These are phyloP conservation scores for Amauroascus niger DNA, from an alignment of 2,329 filamentous ascomycete species.

Conservation along the genomic window DNA sequence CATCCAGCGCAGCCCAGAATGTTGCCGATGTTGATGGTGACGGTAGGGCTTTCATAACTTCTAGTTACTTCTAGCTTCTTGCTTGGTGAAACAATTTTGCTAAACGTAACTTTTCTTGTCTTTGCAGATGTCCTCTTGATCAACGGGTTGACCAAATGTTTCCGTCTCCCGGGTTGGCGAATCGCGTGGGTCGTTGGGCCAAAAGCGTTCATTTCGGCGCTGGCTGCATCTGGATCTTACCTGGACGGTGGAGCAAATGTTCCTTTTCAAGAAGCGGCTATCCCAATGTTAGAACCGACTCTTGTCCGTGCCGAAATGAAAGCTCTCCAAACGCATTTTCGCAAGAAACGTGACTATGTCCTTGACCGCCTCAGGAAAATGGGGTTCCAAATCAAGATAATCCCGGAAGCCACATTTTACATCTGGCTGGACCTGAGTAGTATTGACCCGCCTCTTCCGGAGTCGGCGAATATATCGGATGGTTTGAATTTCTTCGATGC, in stretches of 20 bases:
- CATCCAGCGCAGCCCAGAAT: slow-evolving; percentile 82
- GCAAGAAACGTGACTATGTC: slow-evolving; percentile 86
- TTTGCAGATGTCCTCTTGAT: slow-evolving; percentile 72
- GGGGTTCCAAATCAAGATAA: slow-evolving; percentile 74
- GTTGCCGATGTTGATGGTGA: slow-evolving; percentile 81
- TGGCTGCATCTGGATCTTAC: slow-evolving; percentile 85
- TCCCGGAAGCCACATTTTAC: slow-evolving; percentile 91
- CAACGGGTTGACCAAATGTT: slow-evolving; percentile 91
- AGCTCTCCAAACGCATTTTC: slow-evolving; percentile 81
- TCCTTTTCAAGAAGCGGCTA: slow-evolving; percentile 87
- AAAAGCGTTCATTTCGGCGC: slow-evolving; percentile 91
- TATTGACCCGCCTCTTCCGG: slow-evolving; percentile 46
- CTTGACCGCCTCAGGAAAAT: slow-evolving; percentile 69
- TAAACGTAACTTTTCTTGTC: not conserved
- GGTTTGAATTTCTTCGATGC: slow-evolving; percentile 96
- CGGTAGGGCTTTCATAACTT: slow-evolving; percentile 22
- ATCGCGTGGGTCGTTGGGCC: slow-evolving; percentile 94
- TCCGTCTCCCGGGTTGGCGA: slow-evolving; percentile 90
- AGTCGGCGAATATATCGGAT: slow-evolving; percentile 63
- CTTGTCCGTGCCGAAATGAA: slow-evolving; percentile 79
- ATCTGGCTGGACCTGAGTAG: slow-evolving; percentile 60
- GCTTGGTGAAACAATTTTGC: slow-evolving; percentile 7
- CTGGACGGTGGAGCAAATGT: slow-evolving; percentile 91
- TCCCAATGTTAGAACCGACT: slow-evolving; percentile 81
- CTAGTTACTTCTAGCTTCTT: not conserved